Evolutionary conservation across 352 stramenopile species (phyloP).

Genomic region (Achlya hypogyna): DNA sequence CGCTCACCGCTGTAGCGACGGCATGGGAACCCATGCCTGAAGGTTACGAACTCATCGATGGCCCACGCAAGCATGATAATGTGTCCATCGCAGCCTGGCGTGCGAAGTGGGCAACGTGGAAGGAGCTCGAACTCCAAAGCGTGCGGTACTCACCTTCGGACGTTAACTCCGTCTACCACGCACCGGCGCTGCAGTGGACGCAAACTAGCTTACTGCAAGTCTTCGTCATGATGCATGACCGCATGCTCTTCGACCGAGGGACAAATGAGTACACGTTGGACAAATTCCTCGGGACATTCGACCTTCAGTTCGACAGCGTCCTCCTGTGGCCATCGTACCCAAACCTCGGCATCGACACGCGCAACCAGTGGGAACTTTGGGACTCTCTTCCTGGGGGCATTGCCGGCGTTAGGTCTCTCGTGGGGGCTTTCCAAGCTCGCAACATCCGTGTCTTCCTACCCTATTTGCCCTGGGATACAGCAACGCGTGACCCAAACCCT

Average conservation of each 20-base stretch:
- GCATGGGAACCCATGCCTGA: constrained; percentile 69
- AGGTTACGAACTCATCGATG: constrained; percentile 75
- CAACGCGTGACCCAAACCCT: constrained; percentile 53
- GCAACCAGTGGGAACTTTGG: constrained; percentile 74
- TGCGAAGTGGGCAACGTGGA: constrained; percentile 48
- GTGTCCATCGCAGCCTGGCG: constrained; percentile 37
- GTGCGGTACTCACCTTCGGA: constrained; percentile 53
- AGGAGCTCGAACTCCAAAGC: constrained; percentile 55
- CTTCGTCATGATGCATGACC: constrained; percentile 71
- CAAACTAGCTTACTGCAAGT: constrained; percentile 68
- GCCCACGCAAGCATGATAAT: constrained; percentile 26
- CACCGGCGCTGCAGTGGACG: constrained; percentile 49
- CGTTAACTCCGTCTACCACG: constrained; percentile 64
- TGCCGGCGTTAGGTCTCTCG: constrained; percentile 32
- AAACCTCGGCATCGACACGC: constrained; percentile 72
- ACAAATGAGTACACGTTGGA: constrained; percentile 52
- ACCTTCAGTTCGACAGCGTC: constrained; percentile 66
- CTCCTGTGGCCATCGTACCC: constrained; percentile 75
- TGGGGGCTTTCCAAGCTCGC: constrained; percentile 50
- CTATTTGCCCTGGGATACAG: constrained; percentile 80
- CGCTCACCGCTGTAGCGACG: not conserved
- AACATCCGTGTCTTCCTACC: constrained; percentile 60
- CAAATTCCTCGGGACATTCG: constrained; percentile 53
- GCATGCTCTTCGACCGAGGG: constrained; percentile 58
- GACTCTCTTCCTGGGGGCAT: constrained; percentile 48